phyloP scores from a whole-genome alignment of 2,329 filamentous ascomycete species.

The Phaeophleospora eucalypticola region DNA sequence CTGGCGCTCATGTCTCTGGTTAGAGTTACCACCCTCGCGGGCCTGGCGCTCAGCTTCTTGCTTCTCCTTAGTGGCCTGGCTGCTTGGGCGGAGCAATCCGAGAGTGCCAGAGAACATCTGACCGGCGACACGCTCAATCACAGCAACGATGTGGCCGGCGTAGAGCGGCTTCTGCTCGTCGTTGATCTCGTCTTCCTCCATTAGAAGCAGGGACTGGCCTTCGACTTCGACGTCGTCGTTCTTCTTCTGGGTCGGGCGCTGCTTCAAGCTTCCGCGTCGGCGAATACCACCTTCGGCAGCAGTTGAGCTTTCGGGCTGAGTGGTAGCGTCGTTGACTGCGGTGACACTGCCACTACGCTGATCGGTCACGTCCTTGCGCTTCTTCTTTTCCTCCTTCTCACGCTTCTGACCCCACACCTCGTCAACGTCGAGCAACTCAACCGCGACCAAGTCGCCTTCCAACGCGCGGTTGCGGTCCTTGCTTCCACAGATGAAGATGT shows the following conservation, averaged over 20 bases:
- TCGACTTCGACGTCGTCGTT: slow-evolving; percentile 99
- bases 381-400: slow-evolving; percentile 99
- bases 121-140: slow-evolving; percentile 92
- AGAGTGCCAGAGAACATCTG: slow-evolving; percentile 98
- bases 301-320: slow-evolving; percentile 56
- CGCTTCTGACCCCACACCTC: slow-evolving; percentile 99
- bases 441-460: slow-evolving; percentile 90
- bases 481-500: slow-evolving; percentile 99
- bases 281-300: slow-evolving; percentile 79
- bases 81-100: slow-evolving; percentile 88
- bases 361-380: slow-evolving; percentile 97
- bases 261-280: slow-evolving; percentile 87
- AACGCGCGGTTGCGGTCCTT: slow-evolving; percentile 97
- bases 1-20: slow-evolving; percentile 72
- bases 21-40: slow-evolving; percentile 71
- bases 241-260: slow-evolving; percentile 98
- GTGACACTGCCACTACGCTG: slow-evolving; percentile 75
- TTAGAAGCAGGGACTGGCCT: slow-evolving; percentile 90
- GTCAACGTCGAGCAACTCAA: slow-evolving; percentile 94
- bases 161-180: slow-evolving; percentile 98
- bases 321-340: slow-evolving; percentile 56
- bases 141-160: slow-evolving; percentile 92
- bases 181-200: slow-evolving; percentile 98
- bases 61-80: slow-evolving; percentile 98
- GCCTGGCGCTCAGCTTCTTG: slow-evolving; percentile 94